Base-by-base conservation (phyloP, 768 basidiomycete species). In the Xerocomellus amylosporus region DNA sequence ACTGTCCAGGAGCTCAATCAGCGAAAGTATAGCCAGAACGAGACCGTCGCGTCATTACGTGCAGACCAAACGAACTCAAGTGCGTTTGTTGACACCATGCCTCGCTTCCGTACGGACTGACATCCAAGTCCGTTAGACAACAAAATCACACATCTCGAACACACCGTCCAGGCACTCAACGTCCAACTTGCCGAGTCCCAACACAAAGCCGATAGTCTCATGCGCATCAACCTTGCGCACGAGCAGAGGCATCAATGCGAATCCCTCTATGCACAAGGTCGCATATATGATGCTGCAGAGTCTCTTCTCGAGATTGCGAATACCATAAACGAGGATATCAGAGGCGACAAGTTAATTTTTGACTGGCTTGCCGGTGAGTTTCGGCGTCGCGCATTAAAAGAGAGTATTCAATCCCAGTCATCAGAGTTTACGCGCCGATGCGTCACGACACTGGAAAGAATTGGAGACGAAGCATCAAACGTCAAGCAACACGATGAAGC, bases 341-440 rank as follows among this genome's bases (percentile, higher is more conserved):
- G 22, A 28, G 7, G 48, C 4, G 19, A 54, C 34, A 8, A 22
- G 2, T 13, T 37, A 0, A 24, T 45, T n/a, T n/a, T n/a, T n/a
- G n/a, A n/a, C n/a, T n/a, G n/a, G n/a, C n/a, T n/a, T 14, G 0
- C 31, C 1, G 31, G 56, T 56, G 5, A 7, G 53, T 28, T 14
- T 41, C 9, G 1, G 6, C 1, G 12, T n/a, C 14, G 8, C 9
- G 3, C 8, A n/a, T 6, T 1, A 8, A 2, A 4, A 8, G 0
- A 24, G 1, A 26, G 9, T 8, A 17, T 42, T 37, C 4, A 44
- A 37, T 15, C 12, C 0, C 1, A 8, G 2, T 3, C 5, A 12
- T 30, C 41, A 54, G 55, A n/a, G 2, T 56, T 56, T 12, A 46
- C n/a, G 26, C 2, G n/a, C 5, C 41, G 15, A 22, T 56, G 55